phyloP scores from a whole-genome alignment of 202 grass and related monocot species.

The Dendrocalamus latiflorus region DNA sequence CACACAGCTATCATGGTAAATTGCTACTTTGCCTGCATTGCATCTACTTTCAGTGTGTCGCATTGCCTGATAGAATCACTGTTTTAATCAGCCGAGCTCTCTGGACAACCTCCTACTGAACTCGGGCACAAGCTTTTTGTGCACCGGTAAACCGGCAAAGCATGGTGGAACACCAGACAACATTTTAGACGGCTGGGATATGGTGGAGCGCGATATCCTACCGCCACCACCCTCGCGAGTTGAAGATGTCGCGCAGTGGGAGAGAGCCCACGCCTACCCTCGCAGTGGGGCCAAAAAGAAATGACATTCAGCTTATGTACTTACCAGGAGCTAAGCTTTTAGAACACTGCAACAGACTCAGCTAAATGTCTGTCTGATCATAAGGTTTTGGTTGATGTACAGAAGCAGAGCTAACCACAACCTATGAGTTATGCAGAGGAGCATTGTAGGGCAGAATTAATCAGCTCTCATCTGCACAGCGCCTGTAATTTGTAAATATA shows the following conservation, averaged over 20 bases:
- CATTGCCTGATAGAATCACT: not conserved
- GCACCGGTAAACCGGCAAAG: constrained; percentile 40
- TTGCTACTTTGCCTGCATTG: not conserved
- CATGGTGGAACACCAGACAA: constrained; percentile 35
- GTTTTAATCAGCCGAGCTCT: constrained; percentile 57
- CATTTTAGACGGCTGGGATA: constrained; percentile 74
- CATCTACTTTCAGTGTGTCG: not conserved
- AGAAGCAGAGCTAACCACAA: constrained; percentile 9
- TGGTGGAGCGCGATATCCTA: constrained; percentile 69
- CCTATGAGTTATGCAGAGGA: constrained; percentile 12
- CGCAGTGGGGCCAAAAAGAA: constrained; percentile 55
- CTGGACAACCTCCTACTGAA: constrained; percentile 54
- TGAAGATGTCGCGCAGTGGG: constrained; percentile 81
- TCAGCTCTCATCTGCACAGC: constrained; percentile 19
- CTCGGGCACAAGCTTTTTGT: constrained; percentile 66
- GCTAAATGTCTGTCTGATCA: too few species aligned
- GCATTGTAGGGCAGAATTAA: not conserved
- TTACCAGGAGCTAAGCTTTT: not conserved
- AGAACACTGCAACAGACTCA: too few species aligned
- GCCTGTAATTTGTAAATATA: constrained; percentile 34
- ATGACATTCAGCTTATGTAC: constrained; percentile 8
- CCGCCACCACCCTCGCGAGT: constrained; percentile 58
- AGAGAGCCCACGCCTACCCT: constrained; percentile 32
- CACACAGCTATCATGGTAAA: constrained; percentile 65
- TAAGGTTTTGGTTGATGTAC: constrained; percentile 20